These are phyloP conservation scores for Moringa oleifera DNA, from an alignment of 345 rosid species.

Conservation along the genomic window DNA sequence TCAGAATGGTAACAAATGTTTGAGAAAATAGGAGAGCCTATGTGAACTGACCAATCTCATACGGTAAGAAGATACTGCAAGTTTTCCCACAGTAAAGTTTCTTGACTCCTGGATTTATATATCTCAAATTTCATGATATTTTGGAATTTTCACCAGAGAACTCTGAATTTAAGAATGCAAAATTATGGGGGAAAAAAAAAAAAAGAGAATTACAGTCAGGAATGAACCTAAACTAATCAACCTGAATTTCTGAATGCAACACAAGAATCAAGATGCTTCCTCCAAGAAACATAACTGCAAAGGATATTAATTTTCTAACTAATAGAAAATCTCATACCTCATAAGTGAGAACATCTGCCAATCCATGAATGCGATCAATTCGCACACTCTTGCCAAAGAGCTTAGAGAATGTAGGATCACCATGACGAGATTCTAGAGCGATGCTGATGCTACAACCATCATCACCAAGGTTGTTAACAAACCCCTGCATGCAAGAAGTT, in stretches of 20 bases:
- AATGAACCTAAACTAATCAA: neutral
- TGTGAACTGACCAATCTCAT: neutral
- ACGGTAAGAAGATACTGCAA: too few relatives aligned
- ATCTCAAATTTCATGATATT: too few relatives aligned
- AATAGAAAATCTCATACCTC: constrained; percentile 46
- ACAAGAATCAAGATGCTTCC: neutral
- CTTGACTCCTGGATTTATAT: neutral
- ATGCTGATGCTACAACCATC: constrained; percentile 95
- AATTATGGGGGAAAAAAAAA: neutral
- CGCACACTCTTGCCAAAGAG: constrained; percentile 86
- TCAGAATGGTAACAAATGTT: too few relatives aligned
- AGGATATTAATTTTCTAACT: constrained; percentile 1
- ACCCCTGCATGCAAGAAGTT: constrained; percentile 83
- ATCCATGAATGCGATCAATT: constrained; percentile 85
- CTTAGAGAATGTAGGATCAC: constrained; percentile 95
- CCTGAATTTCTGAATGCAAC: neutral
- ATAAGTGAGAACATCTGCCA: constrained; percentile 90
- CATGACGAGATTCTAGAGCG: constrained; percentile 92
- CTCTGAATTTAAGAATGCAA: neutral
- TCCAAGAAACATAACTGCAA: neutral
- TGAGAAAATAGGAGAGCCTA: neutral
- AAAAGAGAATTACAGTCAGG: neutral
- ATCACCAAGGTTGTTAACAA: constrained; percentile 86
- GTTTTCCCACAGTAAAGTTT: neutral
- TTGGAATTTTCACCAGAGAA: too few relatives aligned